Evolutionary conservation across 139 green algal species (phyloP), one percentile per base, ranked within the genome.

Genomic region (Chlorella sorokiniana): DNA sequence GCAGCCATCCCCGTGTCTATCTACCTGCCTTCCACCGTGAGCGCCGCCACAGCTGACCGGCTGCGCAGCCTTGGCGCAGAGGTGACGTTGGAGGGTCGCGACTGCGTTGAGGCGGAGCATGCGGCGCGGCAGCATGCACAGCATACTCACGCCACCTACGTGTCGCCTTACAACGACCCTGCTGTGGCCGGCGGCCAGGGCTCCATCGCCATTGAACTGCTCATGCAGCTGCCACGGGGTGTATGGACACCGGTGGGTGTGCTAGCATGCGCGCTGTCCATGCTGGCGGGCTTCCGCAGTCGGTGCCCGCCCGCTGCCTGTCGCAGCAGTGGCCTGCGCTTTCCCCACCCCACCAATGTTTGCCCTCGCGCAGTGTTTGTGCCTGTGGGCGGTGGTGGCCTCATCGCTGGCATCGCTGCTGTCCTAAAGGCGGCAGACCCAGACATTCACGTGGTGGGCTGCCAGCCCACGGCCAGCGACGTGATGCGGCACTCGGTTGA

Each of bases 361-460:
- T 6, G 52, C 29, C 59, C 61, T 40, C n/a, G n/a, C 42, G 41
- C 83, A 18, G 88, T 92, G 45, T 89, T 91, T 54, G 85, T 95
- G 16, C 91, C 91, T 29, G 89, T 95, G 20, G 91, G 91, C n/a
- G 89, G 91, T 10, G 91, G 91, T 8, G 91, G 91, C 45, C 85
- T 95, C 14, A 87, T 91, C 1, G 81, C 79, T 25, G 91, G 90
- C 33, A 81, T 94, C 29, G 90, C 86, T 20, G 72, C 86, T 9
- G 83, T 90, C 56, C 83, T 94, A n/a, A 91, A 92, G 79, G 76
- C 84, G 23, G 76, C 63, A 4, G 77, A 86, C 22, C 84, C 88
- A 1, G 8, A 38, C 44, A 87, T 93, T 27, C 72, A 83, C 37
- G 74, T 93, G 3, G 52, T 93, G 14, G 91, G 89, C 37, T 92